Evolutionary conservation across 2,329 filamentous ascomycete genomes (phyloP), one percentile per base, ranked within the genome.

Genomic region (Apiospora phragmitis): DNA sequence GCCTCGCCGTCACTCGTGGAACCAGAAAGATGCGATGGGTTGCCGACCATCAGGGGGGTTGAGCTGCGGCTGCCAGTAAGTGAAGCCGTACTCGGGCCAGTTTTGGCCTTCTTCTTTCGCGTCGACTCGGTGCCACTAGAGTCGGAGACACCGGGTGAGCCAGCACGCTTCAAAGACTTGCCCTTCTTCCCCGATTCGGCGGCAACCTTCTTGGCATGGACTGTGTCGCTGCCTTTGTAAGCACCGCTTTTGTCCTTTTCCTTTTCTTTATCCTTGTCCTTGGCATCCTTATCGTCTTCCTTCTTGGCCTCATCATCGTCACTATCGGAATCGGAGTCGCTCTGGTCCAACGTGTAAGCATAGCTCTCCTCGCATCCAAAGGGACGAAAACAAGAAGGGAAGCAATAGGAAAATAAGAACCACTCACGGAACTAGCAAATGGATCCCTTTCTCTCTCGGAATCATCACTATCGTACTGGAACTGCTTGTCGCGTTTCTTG

Each of bases 61-160:
- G 83, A 83, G 24, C 87, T 84, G 26, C 89, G 87, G 71, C 89
- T 90, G 12, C 82, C 82, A 69, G 83, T 84, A 2, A 85, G 79
- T 18, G 86, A 86, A 21, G 83, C 78, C 3, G 79, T 80, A 6
- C 70, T 71, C 18, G 74, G 71, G 1, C 82, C 81, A 72, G 89
- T 87, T 79, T 92, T 92, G 51, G 24, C 55, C 83, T 92, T 93
- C 78, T 92, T 89, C 79, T 88, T 94, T 74, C 92, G 92, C 32
- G 91, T 90, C 0, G 93, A 95, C 80, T 98, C 95, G 75, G 95
- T 97, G 69, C 94, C 95, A 79, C 94, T 97, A 12, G 94, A 94
- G 79, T 98, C 95, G 1, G 94, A 98, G 42, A 93, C 87, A 74
- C 95, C 92, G 3, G 95, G 94, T 21, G 94, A 97, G 24, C 94